A percentile compares a stretch with the other conserved stretches of the same genome.
phyloP scores from a whole-genome alignment of 495 filamentous ascomycete species.

The Pyrenula aspistea region DNA sequence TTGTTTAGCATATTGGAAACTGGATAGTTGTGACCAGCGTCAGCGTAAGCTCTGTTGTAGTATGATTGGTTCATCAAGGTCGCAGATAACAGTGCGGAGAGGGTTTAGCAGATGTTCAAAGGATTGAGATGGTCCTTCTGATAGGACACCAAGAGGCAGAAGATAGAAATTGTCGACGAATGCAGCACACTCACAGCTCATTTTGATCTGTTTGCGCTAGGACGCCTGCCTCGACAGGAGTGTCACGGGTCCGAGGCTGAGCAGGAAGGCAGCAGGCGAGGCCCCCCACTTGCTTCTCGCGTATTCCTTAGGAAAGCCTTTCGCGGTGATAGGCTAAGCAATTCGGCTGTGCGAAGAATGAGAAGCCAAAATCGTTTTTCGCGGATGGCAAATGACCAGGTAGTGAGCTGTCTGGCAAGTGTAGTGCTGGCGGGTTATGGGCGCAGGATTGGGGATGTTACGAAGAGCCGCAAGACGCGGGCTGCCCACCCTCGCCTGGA shows the following conservation, averaged over 20 bases:
- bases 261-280: not conserved
- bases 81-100: too few species aligned
- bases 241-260: not conserved
- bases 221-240: not conserved
- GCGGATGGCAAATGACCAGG: too few species aligned
- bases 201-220: not conserved
- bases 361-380: too few species aligned
- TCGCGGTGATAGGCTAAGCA: too few species aligned
- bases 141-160: not conserved
- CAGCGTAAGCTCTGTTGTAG: too few species aligned
- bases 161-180: not conserved
- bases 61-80: too few species aligned
- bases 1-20: slow-evolving; percentile 92
- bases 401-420: too few species aligned
- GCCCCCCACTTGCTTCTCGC: too few species aligned
- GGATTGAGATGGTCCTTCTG: not conserved
- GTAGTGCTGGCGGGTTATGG: not conserved
- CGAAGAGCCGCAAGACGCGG: not conserved
- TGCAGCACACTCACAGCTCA: not conserved
- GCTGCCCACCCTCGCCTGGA: not conserved
- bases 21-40: slow-evolving; percentile 18
- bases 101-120: not conserved
- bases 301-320: too few species aligned
- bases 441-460: not conserved
- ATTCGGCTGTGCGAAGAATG: too few species aligned